phyloP scores from a whole-genome alignment of 2,329 filamentous ascomycete genomes.

The Pseudogymnoascus sp. region DNA sequence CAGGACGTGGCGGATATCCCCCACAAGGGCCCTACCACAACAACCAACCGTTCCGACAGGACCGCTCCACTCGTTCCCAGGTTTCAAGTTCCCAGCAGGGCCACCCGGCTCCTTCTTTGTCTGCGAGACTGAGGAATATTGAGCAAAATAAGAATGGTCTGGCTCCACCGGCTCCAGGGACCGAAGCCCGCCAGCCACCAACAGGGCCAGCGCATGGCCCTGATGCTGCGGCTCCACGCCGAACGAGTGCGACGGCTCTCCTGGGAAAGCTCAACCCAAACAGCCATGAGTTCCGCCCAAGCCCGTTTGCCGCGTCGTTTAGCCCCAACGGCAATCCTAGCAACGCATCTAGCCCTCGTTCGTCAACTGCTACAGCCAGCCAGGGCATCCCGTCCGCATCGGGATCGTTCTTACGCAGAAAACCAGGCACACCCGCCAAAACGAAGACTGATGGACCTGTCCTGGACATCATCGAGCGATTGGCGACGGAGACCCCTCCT shows the following conservation, averaged over 20 bases:
- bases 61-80: slow-evolving; percentile 21
- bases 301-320: slow-evolving; percentile 71
- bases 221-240: slow-evolving; percentile 45
- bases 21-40: slow-evolving; percentile 34
- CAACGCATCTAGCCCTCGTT: slow-evolving; percentile 63
- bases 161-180: slow-evolving; percentile 35
- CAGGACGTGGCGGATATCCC: slow-evolving; percentile 30
- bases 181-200: slow-evolving; percentile 63
- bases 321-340: slow-evolving; percentile 58
- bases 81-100: slow-evolving; percentile 6
- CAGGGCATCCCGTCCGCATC: slow-evolving; percentile 30
- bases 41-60: slow-evolving; percentile 30
- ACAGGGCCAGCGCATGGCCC: slow-evolving; percentile 59
- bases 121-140: slow-evolving; percentile 21
- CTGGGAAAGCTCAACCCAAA: slow-evolving; percentile 55
- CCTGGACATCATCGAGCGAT: slow-evolving; percentile 55
- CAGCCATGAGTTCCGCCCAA: slow-evolving; percentile 76
- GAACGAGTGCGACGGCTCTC: slow-evolving; percentile 44
- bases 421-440: slow-evolving; percentile 54
- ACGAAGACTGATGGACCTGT: slow-evolving; percentile 44
- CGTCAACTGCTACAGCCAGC: slow-evolving; percentile 34
- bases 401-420: slow-evolving; percentile 57
- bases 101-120: slow-evolving; percentile 17
- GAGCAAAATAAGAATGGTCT: slow-evolving; percentile 17
- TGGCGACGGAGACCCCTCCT: slow-evolving; percentile 46